Evolutionary conservation across 768 basidiomycete species (phyloP).

Genomic region (Daedalea quercina): DNA sequence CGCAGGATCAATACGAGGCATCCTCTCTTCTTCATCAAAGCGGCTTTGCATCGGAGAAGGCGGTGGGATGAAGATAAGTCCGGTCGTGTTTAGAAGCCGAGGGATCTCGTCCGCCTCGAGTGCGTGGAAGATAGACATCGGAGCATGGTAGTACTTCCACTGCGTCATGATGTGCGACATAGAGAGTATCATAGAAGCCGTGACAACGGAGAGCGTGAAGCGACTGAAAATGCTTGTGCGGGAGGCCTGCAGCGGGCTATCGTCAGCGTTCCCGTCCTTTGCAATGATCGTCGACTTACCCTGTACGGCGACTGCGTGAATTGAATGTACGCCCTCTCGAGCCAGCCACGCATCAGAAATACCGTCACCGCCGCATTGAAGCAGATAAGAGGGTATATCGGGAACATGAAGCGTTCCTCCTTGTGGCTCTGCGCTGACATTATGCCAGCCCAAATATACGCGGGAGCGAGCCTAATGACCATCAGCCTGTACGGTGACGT

Average conservation of each 20-base stretch:
- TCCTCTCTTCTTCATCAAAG: conserved; percentile 27
- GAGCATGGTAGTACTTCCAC: conserved; percentile 87
- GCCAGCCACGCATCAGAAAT: conserved; percentile 82
- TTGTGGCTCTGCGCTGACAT: conserved; percentile 85
- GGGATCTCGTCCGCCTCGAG: conserved; percentile 81
- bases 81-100: conserved; percentile 67
- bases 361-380: conserved; percentile 91
- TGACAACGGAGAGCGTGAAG: conserved; percentile 65
- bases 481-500: conserved; percentile 80
- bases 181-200: conserved; percentile 64
- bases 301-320: conserved; percentile 80
- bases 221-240: conserved; percentile 67
- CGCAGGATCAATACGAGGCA: conserved; percentile 54
- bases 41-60: conserved; percentile 35
- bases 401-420: conserved; percentile 99
- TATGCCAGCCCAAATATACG: conserved; percentile 88
- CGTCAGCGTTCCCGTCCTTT: background rate
- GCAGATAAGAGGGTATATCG: conserved; percentile 84
- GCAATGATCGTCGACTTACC: conserved; percentile 37
- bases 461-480: conserved; percentile 70
- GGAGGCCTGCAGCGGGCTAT: conserved; percentile 52
- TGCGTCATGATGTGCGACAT: conserved; percentile 76
- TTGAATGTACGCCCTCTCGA: conserved; percentile 69
- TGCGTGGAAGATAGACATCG: conserved; percentile 59
- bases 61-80: conserved; percentile 46